phyloP scores from a whole-genome alignment of 257 asterid genomes.

The Striga asiatica region DNA sequence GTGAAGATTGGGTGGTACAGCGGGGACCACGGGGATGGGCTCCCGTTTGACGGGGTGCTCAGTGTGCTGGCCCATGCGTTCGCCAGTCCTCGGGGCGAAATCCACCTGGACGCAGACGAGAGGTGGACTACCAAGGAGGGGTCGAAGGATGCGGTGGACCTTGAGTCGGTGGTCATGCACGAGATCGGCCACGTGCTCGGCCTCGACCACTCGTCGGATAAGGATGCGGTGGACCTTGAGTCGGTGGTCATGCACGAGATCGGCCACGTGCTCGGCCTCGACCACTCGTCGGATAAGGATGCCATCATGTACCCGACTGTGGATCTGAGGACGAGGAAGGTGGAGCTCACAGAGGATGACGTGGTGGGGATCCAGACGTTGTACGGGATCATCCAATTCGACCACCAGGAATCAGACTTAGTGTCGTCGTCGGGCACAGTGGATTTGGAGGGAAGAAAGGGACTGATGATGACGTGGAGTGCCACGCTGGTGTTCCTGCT shows the following conservation, averaged over 20 bases:
- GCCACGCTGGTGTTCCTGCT: neutral
- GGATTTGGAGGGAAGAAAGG: too few relatives aligned
- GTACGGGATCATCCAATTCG: conserved; percentile 73
- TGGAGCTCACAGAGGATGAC: conserved; percentile 69
- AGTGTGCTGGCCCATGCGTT: conserved; percentile 89
- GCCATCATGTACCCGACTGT: conserved; percentile 93
- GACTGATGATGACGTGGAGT: too few relatives aligned
- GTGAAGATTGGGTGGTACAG: too few relatives aligned
- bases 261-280: conserved; percentile 86
- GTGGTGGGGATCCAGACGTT: conserved; percentile 67
- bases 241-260: too few relatives aligned
- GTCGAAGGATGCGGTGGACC: conserved; percentile 62
- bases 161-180: too few relatives aligned
- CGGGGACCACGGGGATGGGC: conserved; percentile 92
- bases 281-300: conserved; percentile 72
- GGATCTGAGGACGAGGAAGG: conserved; percentile 68
- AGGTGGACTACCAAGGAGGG: conserved; percentile 66
- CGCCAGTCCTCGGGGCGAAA: conserved; percentile 82
- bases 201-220: conserved; percentile 74
- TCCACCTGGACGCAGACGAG: conserved; percentile 76
- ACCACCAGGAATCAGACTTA: conserved; percentile 34
- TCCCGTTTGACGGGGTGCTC: conserved; percentile 69
- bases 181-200: conserved; percentile 90
- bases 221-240: too few relatives aligned
- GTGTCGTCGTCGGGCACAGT: neutral